Conservation (phyloP, 1,284 basidiomycete species). For the Cystobasidium sp. region DNA sequence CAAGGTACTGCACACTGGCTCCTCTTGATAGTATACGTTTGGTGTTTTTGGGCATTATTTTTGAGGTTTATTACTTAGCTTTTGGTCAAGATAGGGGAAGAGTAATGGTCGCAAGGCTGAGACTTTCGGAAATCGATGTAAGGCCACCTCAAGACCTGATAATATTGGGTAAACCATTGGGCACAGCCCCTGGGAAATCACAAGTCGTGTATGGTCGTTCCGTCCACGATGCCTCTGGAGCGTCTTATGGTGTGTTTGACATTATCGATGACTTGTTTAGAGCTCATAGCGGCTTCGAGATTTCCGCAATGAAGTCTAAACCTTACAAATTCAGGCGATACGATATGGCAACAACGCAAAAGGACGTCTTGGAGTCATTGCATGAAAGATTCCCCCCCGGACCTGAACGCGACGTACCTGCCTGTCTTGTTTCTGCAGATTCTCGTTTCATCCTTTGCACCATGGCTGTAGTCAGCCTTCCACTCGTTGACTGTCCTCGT, state of each 20-base stretch:
- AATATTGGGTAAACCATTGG: too few relatives aligned
- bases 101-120: too few relatives aligned
- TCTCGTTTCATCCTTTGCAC: constrained; percentile 68
- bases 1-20: neutral
- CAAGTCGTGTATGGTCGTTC: constrained; percentile 74
- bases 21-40: neutral
- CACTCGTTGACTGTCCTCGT: constrained; percentile 69
- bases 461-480: constrained; percentile 66
- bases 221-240: constrained; percentile 80
- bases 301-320: constrained; percentile 75
- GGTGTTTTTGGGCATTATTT: neutral
- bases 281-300: constrained; percentile 66
- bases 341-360: neutral
- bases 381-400: constrained; percentile 55
- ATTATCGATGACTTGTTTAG: constrained; percentile 64
- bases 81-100: neutral
- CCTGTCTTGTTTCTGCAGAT: constrained; percentile 72
- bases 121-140: too few relatives aligned
- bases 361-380: neutral
- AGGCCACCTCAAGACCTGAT: too few relatives aligned
- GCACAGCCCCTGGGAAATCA: too few relatives aligned
- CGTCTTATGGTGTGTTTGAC: constrained; percentile 70
- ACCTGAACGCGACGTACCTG: constrained; percentile 67
- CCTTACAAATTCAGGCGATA: too few relatives aligned
- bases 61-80: neutral